Base-by-base conservation (phyloP, 345 rosid genomes). In the Eucalyptus urophylla region DNA sequence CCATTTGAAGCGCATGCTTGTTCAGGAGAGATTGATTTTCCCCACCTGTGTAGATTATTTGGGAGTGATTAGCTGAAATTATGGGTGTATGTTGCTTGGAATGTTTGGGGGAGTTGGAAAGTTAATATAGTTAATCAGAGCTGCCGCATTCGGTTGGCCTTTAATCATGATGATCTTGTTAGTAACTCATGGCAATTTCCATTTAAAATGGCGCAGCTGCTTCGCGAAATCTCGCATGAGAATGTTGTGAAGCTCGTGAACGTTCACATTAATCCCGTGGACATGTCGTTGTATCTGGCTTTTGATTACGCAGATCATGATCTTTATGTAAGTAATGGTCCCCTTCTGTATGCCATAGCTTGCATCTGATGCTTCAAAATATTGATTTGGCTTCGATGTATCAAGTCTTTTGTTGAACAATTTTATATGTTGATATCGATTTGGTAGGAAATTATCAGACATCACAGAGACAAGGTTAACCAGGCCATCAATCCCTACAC, bases 161-260 rank as follows among this genome's bases (percentile, higher is more conserved):
- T 76, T 76, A 40, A 40, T 76, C 85, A 21, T 40, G 85, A 76
- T 21, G 85, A 37, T 76, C 47, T 76, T 76, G 85, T 76, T 15
- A 76, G 85, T 86, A 86, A 86, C 47, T 43, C 47, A 53, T 86
- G 69, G 29, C 87, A 47, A 80, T 60, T 89, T 16, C 81, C 86
- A 50, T 62, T 89, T 76, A 10, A 43, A 43, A 49, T 58, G 88
- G 80, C 49, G 87, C 91, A 90, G 99, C 91, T 98, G 91, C 99
- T 98, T 65, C 92, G 99, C 50, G 99, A 98, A 95, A 97, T 98
- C 89, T 80, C 97, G 4, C 98, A 97, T 60, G 99, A 98, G 93
- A 98, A 98, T 88, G 99, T 98, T 22, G 99, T 98, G 90, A 97
- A 95, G 97, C 99, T 98, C 86, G 98, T 97, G 88, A 97, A 98